phyloP scores from a whole-genome alignment of 1,284 basidiomycete species.

The Ustanciosporium gigantosporum region DNA sequence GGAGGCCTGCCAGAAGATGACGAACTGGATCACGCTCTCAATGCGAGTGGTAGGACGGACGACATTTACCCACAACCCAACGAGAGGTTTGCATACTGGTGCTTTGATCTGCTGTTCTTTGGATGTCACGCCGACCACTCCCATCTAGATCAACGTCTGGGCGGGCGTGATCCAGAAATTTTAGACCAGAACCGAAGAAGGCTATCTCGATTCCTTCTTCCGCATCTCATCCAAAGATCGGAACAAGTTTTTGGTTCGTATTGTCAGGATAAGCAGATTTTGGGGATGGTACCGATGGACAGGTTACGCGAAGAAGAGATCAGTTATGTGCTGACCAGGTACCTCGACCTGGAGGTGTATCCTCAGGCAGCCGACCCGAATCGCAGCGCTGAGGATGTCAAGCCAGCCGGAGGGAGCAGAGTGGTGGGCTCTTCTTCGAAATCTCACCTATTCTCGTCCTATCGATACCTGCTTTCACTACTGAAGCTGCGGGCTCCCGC shows the following conservation, averaged over 20 bases:
- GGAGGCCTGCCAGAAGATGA: constrained; percentile 3
- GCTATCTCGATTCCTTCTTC: not conserved
- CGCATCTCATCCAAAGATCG: constrained; percentile 52
- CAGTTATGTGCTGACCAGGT: constrained; percentile 71
- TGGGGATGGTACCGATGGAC: constrained; percentile 67
- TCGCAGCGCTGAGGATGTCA: not conserved
- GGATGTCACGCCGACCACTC: constrained; percentile 67
- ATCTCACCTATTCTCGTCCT: constrained; percentile 23
- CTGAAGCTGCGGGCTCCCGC: too few relatives aligned
- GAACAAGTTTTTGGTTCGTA: constrained; percentile 72
- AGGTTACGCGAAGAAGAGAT: constrained; percentile 82
- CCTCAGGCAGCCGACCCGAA: not conserved
- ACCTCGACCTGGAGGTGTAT: not conserved
- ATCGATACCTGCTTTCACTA: constrained; percentile 12
- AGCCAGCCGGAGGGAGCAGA: not conserved
- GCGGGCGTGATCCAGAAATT: too few relatives aligned
- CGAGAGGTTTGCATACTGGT: constrained; percentile 91
- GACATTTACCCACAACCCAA: constrained; percentile 65
- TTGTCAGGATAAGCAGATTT: constrained; percentile 77
- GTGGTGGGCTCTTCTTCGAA: not conserved
- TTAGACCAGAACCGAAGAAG: not conserved
- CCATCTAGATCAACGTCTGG: too few relatives aligned
- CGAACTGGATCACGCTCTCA: not conserved
- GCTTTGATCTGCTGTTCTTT: constrained; percentile 83
- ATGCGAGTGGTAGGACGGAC: constrained; percentile 33